A percentile compares a stretch with the other conserved stretches of the same genome.
Evolutionary conservation across 805 yeast genomes (phyloP).

Genomic region (Metschnikowia santaceciliae): DNA sequence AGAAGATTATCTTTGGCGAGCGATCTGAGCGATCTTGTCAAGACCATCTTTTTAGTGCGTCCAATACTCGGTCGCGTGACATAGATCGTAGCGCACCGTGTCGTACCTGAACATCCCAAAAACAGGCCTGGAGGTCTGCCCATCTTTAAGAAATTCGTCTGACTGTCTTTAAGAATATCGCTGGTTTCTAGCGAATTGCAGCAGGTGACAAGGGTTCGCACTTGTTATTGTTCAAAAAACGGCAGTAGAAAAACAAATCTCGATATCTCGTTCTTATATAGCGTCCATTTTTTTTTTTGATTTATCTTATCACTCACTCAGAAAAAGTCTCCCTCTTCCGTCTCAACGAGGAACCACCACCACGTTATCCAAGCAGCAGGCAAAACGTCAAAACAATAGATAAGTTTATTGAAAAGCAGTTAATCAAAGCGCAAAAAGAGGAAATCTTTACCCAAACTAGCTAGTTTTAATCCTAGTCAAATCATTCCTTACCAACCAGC

Average conservation of each 20-base stretch:
- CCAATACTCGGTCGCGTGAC: no score
- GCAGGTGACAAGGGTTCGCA: not conserved
- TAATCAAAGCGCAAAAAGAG: no score
- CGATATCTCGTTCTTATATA: conserved; percentile 1
- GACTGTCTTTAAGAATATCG: no score
- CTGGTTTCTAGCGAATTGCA: not conserved
- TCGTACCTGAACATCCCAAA: no score
- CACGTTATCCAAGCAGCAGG: not conserved
- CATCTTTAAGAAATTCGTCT: no score
- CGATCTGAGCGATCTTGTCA: no score
- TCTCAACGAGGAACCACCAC: not conserved
- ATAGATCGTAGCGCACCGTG: no score
- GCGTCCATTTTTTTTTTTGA: not conserved
- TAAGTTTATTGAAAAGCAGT: no score
- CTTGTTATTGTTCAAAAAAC: not conserved
- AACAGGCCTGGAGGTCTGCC: no score
- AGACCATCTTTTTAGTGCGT: no score
- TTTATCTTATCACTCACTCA: conserved; percentile 3
- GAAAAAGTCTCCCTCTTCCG: conserved; percentile 1
- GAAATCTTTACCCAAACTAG: no score
- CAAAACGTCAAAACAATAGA: not conserved
- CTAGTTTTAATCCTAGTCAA: not conserved
- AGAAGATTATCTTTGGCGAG: no score
- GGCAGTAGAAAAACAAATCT: not conserved
- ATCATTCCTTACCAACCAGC: not conserved